These are phyloP conservation scores for Grosmannia penicillata DNA, from an alignment of 2,329 filamentous ascomycete genomes.

Conservation along the genomic window DNA sequence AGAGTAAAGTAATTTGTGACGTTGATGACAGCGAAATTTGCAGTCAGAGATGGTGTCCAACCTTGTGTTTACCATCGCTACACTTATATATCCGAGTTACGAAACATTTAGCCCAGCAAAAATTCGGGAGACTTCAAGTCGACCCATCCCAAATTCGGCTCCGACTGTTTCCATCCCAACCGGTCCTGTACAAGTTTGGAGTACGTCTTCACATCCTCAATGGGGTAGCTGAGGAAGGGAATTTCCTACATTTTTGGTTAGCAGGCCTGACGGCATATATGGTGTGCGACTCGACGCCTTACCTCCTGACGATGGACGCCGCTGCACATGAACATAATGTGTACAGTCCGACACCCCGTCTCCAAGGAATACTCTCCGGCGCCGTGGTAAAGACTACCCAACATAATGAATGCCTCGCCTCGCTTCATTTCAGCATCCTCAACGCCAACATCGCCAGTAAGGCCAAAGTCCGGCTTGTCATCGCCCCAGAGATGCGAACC, in stretches of 20 bases:
- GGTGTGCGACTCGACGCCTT: background rate
- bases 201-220: slow-evolving; percentile 3
- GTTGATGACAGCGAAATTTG: no score
- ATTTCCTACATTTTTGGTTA: background rate
- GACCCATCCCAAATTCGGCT: slow-evolving; percentile 5
- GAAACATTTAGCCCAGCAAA: no score
- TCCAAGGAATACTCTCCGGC: background rate
- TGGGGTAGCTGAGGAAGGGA: slow-evolving; percentile 2
- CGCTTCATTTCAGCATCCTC: slow-evolving; percentile 1
- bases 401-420: slow-evolving; percentile 4
- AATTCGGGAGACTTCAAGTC: slow-evolving; percentile 4
- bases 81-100: no score
- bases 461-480: slow-evolving; percentile 2
- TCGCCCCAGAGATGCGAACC: slow-evolving; percentile 5
- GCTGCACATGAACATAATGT: slow-evolving; percentile 5
- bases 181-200: slow-evolving; percentile 2
- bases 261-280: no score
- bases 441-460: background rate
- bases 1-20: no score
- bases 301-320: slow-evolving; percentile 3
- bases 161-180: slow-evolving; percentile 5
- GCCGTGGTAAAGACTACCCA: slow-evolving; percentile 3
- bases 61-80: no score
- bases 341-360: slow-evolving; percentile 3
- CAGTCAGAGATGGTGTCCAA: no score